These are phyloP conservation scores for Ramaria sp. DNA, from an alignment of 768 basidiomycete species.

Conservation along the genomic window DNA sequence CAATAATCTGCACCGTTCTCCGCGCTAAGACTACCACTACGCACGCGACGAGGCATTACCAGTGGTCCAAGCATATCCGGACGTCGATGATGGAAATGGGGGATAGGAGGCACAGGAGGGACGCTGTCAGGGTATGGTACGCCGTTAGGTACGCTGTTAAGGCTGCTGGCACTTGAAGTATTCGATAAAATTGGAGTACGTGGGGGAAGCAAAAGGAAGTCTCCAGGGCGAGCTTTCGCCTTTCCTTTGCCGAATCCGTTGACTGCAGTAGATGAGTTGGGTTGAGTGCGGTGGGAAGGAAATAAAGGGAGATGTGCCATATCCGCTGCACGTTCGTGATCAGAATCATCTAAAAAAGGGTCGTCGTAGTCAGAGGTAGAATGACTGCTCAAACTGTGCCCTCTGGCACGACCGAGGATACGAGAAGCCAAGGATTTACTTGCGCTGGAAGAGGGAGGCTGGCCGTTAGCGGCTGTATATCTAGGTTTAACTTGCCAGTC, in stretches of 20 bases:
- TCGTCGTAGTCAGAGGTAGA: conserved; percentile 2
- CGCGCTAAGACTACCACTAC: not conserved
- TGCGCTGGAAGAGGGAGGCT: not conserved
- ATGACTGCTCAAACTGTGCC: conserved; percentile 7
- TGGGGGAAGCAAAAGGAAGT: conserved; percentile 6
- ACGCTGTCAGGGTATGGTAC: not conserved
- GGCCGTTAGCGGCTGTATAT: not conserved
- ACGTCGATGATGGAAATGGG: not conserved
- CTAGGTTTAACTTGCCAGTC: not conserved
- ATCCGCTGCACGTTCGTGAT: conserved; percentile 4
- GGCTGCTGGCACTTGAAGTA: not conserved
- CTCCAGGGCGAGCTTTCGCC: not conserved
- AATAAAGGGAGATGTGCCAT: conserved; percentile 5
- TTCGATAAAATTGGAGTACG: conserved; percentile 1
- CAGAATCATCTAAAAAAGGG: conserved; percentile 8
- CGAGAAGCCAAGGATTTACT: conserved; percentile 8
- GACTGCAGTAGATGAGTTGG: not conserved
- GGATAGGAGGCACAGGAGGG: not conserved
- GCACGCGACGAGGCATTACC: not conserved
- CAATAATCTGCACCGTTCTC: not conserved
- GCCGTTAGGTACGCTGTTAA: not conserved
- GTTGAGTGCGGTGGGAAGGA: conserved; percentile 4
- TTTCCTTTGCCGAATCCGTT: conserved; percentile 4
- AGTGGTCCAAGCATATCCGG: not conserved
- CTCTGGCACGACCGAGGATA: conserved; percentile 7